A percentile compares a stretch with the other conserved stretches of the same genome.
phyloP scores from a whole-genome alignment of 352 stramenopile genomes.

The Phytophthora colocasiae region DNA sequence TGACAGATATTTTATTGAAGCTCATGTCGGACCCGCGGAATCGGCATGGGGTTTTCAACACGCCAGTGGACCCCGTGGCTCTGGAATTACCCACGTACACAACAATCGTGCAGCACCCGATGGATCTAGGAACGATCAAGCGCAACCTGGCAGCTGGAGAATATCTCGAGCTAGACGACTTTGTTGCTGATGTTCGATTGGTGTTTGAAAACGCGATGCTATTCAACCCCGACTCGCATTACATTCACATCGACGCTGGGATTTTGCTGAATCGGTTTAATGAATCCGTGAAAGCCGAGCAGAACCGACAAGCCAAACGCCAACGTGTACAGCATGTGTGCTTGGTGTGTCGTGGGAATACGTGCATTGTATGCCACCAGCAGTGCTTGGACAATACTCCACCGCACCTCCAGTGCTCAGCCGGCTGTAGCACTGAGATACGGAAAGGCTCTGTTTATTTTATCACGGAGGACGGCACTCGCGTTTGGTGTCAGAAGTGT shows the following conservation, averaged over 20 bases:
- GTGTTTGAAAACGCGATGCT: constrained; percentile 92
- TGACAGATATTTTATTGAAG: constrained; percentile 71
- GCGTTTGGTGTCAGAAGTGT: constrained; percentile 86
- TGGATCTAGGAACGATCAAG: constrained; percentile 93
- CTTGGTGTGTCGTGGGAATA: constrained; percentile 66
- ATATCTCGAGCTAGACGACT: constrained; percentile 89
- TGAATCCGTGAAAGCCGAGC: constrained; percentile 49
- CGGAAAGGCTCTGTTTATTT: constrained; percentile 83
- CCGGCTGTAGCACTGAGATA: constrained; percentile 76
- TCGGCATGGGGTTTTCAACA: constrained; percentile 76
- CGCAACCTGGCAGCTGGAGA: constrained; percentile 75
- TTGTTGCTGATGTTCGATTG: constrained; percentile 79
- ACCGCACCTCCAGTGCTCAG: constrained; percentile 80
- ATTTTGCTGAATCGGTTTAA: constrained; percentile 77
- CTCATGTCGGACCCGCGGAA: constrained; percentile 82
- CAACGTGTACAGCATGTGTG: constrained; percentile 61
- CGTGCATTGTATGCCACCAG: constrained; percentile 78
- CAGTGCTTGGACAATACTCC: constrained; percentile 68
- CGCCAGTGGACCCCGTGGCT: constrained; percentile 73
- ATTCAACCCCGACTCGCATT: constrained; percentile 85
- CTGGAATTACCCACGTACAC: constrained; percentile 78
- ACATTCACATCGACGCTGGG: constrained; percentile 75
- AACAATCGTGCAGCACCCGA: constrained; percentile 77
- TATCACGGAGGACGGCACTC: constrained; percentile 74
- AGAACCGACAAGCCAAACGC: constrained; percentile 55